Conservation (phyloP, 305 asterid species). For the Withania somnifera region DNA sequence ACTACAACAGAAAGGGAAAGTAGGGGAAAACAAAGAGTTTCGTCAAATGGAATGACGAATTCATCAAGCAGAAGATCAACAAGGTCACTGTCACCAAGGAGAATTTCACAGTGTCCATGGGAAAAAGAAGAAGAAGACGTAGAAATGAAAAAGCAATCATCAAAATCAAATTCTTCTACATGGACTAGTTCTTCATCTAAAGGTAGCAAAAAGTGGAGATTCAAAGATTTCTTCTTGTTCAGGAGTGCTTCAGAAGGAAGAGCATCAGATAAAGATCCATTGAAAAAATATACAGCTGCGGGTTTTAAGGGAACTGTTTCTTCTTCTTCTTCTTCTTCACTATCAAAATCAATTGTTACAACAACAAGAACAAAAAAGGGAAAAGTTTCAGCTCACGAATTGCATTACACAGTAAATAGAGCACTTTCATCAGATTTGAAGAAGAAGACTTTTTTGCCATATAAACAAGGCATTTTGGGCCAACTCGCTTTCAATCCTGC, state of each 20-base stretch:
- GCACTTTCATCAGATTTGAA: constrained; percentile 62
- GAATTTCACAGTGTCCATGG: constrained; percentile 32
- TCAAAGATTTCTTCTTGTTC: constrained; percentile 64
- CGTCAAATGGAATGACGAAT: not conserved
- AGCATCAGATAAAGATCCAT: constrained; percentile 50
- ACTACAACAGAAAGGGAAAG: constrained; percentile 44
- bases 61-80: constrained; percentile 44
- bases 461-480: constrained; percentile 75
- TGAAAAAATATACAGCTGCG: constrained; percentile 48
- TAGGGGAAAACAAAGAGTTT: constrained; percentile 12
- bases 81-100: constrained; percentile 58
- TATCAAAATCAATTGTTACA: not conserved
- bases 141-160: not conserved
- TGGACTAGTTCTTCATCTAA: constrained; percentile 13
- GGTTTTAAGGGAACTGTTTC: constrained; percentile 6
- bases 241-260: constrained; percentile 86
- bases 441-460: constrained; percentile 75
- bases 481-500: constrained; percentile 54
- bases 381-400: constrained; percentile 65
- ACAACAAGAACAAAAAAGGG: constrained; percentile 23
- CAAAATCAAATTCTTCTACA: not conserved
- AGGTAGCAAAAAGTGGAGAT: constrained; percentile 46
- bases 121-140: constrained; percentile 14
- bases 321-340: not conserved
- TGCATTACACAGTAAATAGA: constrained; percentile 60